phyloP scores from a whole-genome alignment of 345 rosid species.

The Pistacia integerrima region DNA sequence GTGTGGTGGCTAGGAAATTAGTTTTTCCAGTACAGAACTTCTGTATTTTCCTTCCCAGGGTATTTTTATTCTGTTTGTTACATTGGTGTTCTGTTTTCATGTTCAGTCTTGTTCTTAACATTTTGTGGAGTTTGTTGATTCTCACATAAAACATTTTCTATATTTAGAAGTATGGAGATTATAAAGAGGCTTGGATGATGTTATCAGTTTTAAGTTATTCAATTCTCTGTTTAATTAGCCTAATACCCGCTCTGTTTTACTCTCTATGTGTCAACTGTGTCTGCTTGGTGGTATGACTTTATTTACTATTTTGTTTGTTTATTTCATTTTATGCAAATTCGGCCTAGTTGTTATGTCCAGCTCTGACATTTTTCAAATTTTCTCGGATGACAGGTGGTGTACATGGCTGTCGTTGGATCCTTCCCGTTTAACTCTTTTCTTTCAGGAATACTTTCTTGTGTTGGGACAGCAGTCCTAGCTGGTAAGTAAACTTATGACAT shows the following conservation, averaged over 20 bases:
- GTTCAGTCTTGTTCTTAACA: too few relatives aligned
- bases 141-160: too few relatives aligned
- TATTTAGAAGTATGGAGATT: too few relatives aligned
- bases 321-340: background rate
- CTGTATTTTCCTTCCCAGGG: too few relatives aligned
- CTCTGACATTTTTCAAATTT: conserved; percentile 14
- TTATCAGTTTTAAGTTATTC: too few relatives aligned
- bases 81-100: too few relatives aligned
- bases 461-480: conserved; percentile 97
- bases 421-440: conserved; percentile 99
- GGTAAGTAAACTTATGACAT: conserved; percentile 48
- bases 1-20: too few relatives aligned
- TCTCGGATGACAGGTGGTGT: conserved; percentile 60
- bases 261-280: background rate
- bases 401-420: conserved; percentile 96
- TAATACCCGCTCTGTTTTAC: background rate
- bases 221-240: background rate
- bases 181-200: too few relatives aligned
- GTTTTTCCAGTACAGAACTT: too few relatives aligned
- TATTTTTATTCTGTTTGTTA: too few relatives aligned
- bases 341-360: background rate
- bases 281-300: background rate
- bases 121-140: too few relatives aligned
- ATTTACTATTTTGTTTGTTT: background rate
- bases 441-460: conserved; percentile 96